These are phyloP conservation scores for Aphanomyces invadans DNA, from an alignment of 352 stramenopile genomes.

Conservation along the genomic window DNA sequence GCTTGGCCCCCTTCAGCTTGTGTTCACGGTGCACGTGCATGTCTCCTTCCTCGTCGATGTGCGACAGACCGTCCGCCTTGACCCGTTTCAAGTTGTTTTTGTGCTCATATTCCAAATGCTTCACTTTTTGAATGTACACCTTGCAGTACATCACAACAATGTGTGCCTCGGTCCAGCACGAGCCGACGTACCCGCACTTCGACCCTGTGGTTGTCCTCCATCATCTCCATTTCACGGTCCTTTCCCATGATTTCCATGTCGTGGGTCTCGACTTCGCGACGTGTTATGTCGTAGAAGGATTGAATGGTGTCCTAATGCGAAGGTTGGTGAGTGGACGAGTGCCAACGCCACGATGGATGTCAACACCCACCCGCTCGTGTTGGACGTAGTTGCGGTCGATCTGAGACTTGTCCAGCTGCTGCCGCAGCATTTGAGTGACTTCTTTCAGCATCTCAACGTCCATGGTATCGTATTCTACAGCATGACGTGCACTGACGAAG, in stretches of 20 bases:
- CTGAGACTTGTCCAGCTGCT: constrained; percentile 87
- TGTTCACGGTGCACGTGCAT: constrained; percentile 55
- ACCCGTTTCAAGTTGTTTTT: constrained; percentile 89
- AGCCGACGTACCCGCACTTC: constrained; percentile 51
- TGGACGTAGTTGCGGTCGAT: constrained; percentile 93
- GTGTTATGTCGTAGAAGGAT: constrained; percentile 93
- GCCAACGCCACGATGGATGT: not conserved
- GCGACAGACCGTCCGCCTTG: constrained; percentile 45
- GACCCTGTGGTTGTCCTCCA: constrained; percentile 93
- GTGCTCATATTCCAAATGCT: constrained; percentile 93
- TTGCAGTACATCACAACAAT: constrained; percentile 2
- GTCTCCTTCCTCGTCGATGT: constrained; percentile 72
- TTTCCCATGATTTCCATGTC: constrained; percentile 88
- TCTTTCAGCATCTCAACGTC: constrained; percentile 90
- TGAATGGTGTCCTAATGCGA: constrained; percentile 86
- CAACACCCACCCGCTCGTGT: constrained; percentile 68
- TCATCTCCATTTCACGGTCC: constrained; percentile 92
- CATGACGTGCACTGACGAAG: not conserved
- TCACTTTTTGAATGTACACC: constrained; percentile 93
- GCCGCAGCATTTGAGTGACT: constrained; percentile 87
- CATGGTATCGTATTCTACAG: constrained; percentile 87
- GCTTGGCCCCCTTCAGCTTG: constrained; percentile 61
- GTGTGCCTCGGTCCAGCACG: not conserved
- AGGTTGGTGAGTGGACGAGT: not conserved
- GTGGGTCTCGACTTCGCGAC: constrained; percentile 85